A percentile compares a stretch with the other conserved stretches of the same genome.
These are phyloP conservation scores for Neurospora tetrasperma DNA, from an alignment of 495 filamentous ascomycete genomes.

Conservation along the genomic window DNA sequence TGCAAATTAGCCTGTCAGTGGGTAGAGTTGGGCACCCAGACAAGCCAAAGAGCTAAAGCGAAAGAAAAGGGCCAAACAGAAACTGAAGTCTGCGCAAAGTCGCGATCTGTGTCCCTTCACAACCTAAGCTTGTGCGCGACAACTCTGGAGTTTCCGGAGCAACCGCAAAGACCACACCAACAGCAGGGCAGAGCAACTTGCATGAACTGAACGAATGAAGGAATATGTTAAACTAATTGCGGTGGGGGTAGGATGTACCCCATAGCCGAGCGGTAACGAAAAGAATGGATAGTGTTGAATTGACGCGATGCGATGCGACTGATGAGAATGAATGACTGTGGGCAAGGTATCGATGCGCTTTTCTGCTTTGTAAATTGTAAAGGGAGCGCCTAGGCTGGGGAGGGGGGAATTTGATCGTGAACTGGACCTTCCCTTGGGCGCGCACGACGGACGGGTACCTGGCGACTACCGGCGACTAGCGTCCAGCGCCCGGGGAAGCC, in stretches of 20 bases:
- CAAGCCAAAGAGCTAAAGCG: neutral
- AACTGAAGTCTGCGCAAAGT: neutral
- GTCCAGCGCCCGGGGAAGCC: neutral
- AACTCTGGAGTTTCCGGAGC: neutral
- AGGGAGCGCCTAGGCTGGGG: neutral
- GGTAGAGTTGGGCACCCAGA: neutral
- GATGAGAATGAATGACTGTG: neutral
- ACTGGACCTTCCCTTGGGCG: neutral
- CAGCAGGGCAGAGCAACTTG: neutral
- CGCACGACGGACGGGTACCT: neutral
- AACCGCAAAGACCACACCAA: neutral
- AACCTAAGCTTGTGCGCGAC: neutral
- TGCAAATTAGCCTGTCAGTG: neutral
- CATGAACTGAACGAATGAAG: neutral
- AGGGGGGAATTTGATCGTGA: neutral
- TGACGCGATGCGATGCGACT: neutral
- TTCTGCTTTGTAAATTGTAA: neutral
- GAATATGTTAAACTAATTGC: too few relatives aligned
- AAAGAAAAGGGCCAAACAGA: neutral
- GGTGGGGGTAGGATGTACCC: neutral
- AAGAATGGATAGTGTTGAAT: neutral
- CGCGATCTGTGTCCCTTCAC: neutral
- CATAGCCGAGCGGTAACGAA: neutral
- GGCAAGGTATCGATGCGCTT: neutral
- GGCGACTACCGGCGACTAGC: neutral